Base-by-base conservation (phyloP, 345 rosid species). In the Garcia nutans region DNA sequence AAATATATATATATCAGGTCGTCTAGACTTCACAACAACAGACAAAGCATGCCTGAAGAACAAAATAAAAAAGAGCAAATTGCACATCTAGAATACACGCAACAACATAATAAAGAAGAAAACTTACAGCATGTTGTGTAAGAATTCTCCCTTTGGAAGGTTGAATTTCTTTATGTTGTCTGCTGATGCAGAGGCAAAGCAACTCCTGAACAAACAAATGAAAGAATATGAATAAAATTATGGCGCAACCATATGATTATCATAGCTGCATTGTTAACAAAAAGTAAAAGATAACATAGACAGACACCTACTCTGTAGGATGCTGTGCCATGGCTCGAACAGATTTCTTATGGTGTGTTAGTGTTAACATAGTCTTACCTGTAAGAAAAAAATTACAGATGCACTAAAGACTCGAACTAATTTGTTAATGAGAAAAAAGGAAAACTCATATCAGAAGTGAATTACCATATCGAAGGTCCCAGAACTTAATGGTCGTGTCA, bases 91-190 rank as follows among this genome's bases (percentile, higher is more conserved):
- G 41, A 37, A 37, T 37, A 66, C 33, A 66, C 20, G 57, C 9
- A 11, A 42, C 28, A 65, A 10, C 26, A 70, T 8, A 9, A 52
- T 22, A 20, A 12, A 24, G 19, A 24, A 23, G 65, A 58, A 55
- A 81, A 88, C 93, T 89, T 83, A 94, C 98, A 96, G 99, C 99
- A 93, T 93, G 81, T 96, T 96, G 86, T 96, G 97, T 75, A 87
- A 63, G 74, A 96, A 96, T 75, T 93, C 99, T 83, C 99, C 99
- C 67, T 82, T 86, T 17, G 98, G 97, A 41, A 96, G 98, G 80
- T 74, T 87, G 81, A 92, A 93, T 76, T 93, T 96, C 86, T 96
- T 96, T 47, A 87, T 92, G 83, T 96, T 96, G 80, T 96, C 98
- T 74, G 98, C 99, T 15, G 99, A 96, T 63, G 98, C 99, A 72